Percentiles rank a stretch among this genome's conserved stretches.
Conservation (phyloP, 2,329 filamentous ascomycete species). For the Ophiostoma sp. region DNA sequence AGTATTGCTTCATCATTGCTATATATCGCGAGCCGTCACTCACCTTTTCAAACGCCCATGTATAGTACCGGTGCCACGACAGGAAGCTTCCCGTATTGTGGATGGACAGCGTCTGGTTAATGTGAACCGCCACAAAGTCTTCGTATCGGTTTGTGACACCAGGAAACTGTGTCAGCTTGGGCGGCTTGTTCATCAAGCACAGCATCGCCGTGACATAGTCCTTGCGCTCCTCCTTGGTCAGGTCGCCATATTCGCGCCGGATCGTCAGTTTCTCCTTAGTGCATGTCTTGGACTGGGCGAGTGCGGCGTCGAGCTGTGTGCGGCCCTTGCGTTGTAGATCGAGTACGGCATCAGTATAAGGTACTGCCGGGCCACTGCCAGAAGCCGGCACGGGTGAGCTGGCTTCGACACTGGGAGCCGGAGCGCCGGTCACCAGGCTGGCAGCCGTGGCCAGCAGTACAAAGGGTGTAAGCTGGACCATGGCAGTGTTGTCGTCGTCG, state of each 20-base stretch:
- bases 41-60: slow-evolving; percentile 42
- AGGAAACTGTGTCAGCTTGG: slow-evolving; percentile 33
- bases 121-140: slow-evolving; percentile 43
- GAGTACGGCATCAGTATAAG: slow-evolving; percentile 32
- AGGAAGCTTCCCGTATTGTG: slow-evolving; percentile 42
- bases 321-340: slow-evolving; percentile 36
- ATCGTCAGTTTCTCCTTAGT: slow-evolving; percentile 37
- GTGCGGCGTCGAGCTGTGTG: slow-evolving; percentile 32
- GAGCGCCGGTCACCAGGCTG: not conserved
- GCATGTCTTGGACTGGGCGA: slow-evolving; percentile 38
- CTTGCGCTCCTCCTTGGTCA: slow-evolving; percentile 34
- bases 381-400: not conserved
- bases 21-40: not conserved
- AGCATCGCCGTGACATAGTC: slow-evolving; percentile 39
- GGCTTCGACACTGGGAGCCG: not conserved
- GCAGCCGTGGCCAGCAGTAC: slow-evolving; percentile 14
- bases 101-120: slow-evolving; percentile 39
- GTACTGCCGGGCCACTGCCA: not conserved
- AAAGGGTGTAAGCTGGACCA: slow-evolving; percentile 16
- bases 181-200: slow-evolving; percentile 38
- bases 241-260: slow-evolving; percentile 37
- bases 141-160: slow-evolving; percentile 28
- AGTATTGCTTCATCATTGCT: not conserved
- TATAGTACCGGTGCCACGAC: slow-evolving; percentile 47
- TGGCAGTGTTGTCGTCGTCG: not conserved